Base-by-base conservation (phyloP, 192 early-diverging fungal genomes). In the Linnemannia elongata region DNA sequence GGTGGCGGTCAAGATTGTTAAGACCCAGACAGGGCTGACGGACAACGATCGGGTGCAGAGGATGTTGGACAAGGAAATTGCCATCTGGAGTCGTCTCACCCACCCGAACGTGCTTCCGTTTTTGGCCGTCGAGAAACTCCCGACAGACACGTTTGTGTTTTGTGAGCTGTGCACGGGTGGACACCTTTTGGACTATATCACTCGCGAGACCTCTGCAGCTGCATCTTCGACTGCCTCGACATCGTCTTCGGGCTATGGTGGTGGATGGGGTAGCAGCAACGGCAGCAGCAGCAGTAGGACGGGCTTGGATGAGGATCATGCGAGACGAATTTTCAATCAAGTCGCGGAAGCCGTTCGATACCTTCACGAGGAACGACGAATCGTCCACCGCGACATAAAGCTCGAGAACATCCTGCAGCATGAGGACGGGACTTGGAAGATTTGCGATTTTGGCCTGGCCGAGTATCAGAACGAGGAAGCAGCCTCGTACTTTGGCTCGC, bases 361-460 rank as follows among this genome's bases (percentile, higher is more conserved):
- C 85, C 75, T 98, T 68, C 98, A 99, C 85, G 75, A 90, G 68
- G 89, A 93, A 72, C 90, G 92, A 41, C 92, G 94, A 35, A 90
- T 96, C 68, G 93, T 92, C 3, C 98, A 99, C 85, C 93, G 96
- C 20, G 98, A 99, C 82, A 90, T 99, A 77, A 99, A 99, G 88
- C 92, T 96, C 15, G 98, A 99, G 81, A 99, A 99, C 88, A 91
- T 98, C 35, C 89, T 98, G 41, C 88, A 96, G 49, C 93, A 93
- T 75, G 90, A 90, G 55, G 75, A 93, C 24, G 90, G 89, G n/a
- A 88, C 89, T 20, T 89, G 95, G 79, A 98, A 97, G 90, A 89
- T 98, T 33, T 94, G 94, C 69, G 97, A 99, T 83, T 99, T 98
- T 90, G 97, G 97, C 6, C 82, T 96, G 13, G 90, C 95, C 13